A percentile compares a stretch with the other conserved stretches of the same genome.
phyloP scores from a whole-genome alignment of 768 basidiomycete species.

The Cystobasidium ongulense region DNA sequence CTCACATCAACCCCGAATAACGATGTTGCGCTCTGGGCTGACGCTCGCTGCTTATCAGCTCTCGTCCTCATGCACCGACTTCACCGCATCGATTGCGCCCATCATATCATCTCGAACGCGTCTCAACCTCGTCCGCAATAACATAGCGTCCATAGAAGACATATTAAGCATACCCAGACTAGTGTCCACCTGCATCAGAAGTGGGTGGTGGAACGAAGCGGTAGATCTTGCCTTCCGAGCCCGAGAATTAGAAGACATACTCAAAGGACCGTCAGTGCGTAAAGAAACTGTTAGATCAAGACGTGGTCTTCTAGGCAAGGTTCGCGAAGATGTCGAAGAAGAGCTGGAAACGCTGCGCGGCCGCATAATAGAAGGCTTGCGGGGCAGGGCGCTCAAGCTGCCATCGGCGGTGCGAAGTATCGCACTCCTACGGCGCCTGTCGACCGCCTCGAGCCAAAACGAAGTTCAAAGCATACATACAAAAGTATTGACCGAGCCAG shows the following conservation, averaged over 20 bases:
- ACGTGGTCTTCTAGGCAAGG: constrained; percentile 33
- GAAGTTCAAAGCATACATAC: neutral
- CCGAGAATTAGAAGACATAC: constrained; percentile 30
- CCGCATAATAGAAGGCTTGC: constrained; percentile 37
- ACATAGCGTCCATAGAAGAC: constrained; percentile 66
- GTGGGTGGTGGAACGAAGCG: constrained; percentile 85
- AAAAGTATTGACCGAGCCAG: constrained; percentile 34
- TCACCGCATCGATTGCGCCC: constrained; percentile 18
- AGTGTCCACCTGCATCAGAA: constrained; percentile 85
- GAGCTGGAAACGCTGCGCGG: constrained; percentile 33
- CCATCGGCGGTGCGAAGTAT: constrained; percentile 39
- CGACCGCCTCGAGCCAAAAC: neutral
- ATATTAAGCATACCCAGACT: constrained; percentile 81
- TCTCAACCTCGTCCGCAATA: constrained; percentile 31
- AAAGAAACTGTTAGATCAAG: neutral
- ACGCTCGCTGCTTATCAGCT: neutral
- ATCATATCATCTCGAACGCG: constrained; percentile 19
- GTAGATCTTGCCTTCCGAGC: constrained; percentile 58
- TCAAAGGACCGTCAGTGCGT: neutral
- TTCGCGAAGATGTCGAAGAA: constrained; percentile 33
- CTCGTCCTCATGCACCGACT: constrained; percentile 20
- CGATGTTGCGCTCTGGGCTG: neutral
- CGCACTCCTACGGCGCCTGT: constrained; percentile 35
- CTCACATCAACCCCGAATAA: neutral
- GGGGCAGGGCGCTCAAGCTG: constrained; percentile 38